Base-by-base conservation (phyloP, 2,329 filamentous ascomycete species). In the Fusarium sp. region DNA sequence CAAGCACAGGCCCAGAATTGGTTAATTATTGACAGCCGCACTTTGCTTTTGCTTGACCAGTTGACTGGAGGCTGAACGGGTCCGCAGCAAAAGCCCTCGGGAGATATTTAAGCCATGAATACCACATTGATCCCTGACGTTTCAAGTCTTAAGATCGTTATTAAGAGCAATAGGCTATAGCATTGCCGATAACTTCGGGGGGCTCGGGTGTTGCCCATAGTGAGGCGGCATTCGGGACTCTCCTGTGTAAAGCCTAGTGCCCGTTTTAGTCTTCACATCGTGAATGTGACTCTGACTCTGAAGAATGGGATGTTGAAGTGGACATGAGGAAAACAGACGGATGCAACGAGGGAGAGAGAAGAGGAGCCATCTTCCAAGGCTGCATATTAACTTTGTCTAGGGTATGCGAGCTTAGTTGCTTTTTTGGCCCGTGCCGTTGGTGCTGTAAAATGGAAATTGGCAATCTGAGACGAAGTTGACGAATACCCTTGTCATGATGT, bases 391-490 rank as follows among this genome's bases (percentile, higher is more conserved):
- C 27, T 20, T 53, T 46, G 37, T 66, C 30, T 49, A 66, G 63
- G 56, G 55, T 66, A 61, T 66, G 20, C 28, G 14, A 62, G 62
- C 56, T 20, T 10, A 28, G 63, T 18, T 67, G 45, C 25, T 13
- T 48, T 6, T 32, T 46, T 59, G 56, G 47, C 20, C 62, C 28
- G 61, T 72, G 51, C 55, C 32, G 54, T 59, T 58, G 53, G 66
- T 65, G 56, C 40, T 50, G 50, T 32, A 45, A 46, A 48, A 50
- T 72, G 67, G 67, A 75, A 72, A 74, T 74, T 74, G 60, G 64
- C 64, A 75, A 74, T 72, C 72, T 74, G 73, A 74, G 72, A 74
- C 72, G 59, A 57, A 41, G 54, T 66, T 56, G 34, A 55, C 34
- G 34, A 37, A n/a, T n/a, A 37, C 61, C 66, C 71, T 59, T 41